A percentile compares a stretch with the other conserved stretches of the same genome.
These are phyloP conservation scores for Nannizziopsis arthrosporioides DNA, from an alignment of 2,329 filamentous ascomycete species.

Conservation along the genomic window DNA sequence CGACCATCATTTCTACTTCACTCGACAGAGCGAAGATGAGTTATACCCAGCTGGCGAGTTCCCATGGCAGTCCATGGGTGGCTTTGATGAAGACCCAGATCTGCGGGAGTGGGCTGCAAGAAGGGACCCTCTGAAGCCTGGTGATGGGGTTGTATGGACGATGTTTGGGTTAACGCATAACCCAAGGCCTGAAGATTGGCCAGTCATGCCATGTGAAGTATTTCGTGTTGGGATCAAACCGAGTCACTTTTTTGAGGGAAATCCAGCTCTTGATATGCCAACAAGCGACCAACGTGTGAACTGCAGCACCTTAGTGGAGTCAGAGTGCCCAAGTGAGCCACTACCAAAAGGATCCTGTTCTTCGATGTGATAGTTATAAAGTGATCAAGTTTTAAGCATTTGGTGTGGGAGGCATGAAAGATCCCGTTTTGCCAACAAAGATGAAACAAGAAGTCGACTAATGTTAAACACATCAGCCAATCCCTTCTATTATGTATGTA, in stretches of 20 bases:
- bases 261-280: slow-evolving; percentile 6
- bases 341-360: neutral
- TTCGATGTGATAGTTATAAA: neutral
- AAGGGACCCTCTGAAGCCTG: slow-evolving; percentile 1
- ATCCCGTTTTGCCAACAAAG: no score
- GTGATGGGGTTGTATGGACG: slow-evolving; percentile 4
- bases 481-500: no score
- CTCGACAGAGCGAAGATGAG: slow-evolving; percentile 42
- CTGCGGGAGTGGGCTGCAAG: slow-evolving; percentile 6
- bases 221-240: slow-evolving; percentile 6
- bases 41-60: slow-evolving; percentile 43
- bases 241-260: slow-evolving; percentile 6
- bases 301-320: neutral
- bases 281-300: slow-evolving; percentile 4
- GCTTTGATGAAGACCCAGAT: neutral
- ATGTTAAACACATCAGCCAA: no score
- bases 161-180: slow-evolving; percentile 8
- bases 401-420: no score
- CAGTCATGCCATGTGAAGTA: slow-evolving; percentile 8
- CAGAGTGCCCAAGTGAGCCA: neutral
- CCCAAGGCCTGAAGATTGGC: slow-evolving; percentile 6
- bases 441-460: no score
- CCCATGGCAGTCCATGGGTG: slow-evolving; percentile 34
- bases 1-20: slow-evolving; percentile 45
- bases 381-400: neutral